Base-by-base conservation (phyloP, 345 rosid genomes). In the Gossypium turneri region DNA sequence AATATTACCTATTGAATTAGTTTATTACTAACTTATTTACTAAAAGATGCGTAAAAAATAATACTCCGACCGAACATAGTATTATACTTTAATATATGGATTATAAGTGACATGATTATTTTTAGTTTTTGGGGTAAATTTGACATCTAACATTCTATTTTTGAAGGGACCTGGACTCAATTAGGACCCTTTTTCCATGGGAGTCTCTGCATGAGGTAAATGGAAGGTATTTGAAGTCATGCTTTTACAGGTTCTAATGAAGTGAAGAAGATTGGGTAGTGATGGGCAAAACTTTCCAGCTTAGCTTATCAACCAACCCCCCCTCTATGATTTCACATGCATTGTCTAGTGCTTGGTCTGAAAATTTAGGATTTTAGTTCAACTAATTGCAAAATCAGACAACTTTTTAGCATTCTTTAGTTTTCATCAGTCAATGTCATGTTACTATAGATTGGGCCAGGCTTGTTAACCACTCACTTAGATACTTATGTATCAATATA, bases 231-330 rank as follows among this genome's bases (percentile, higher is more conserved):
- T 48, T 48, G 1, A 3, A 12, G 12, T 48, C 52, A 48, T 48
- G 52, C 5, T 34, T 34, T 34, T 34, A 34, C 41, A 4, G 41
- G 41, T 34, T 34, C 1, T 34, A 53, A 56, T 41, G 24, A n/a
- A 63, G 12, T 38, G 58, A 41, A 63, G 52, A 63, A 64, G 12
- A 19, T 2, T 44, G 43, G 47, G 16, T 3, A 53, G 29, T 72
- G 25, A 72, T 24, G 10, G 73, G 6, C 16, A 58, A 29, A 38
- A 50, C 81, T 78, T 73, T 38, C 69, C 77, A 58, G 60, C 77
- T 52, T 73, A 64, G 7, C 65, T 38, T 44, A 29, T 50, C 24
- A 48, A 69, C 12, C 48, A 52, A 63, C 56, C 47, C 12, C 25
- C 7, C 7, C 1, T 5, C 38, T 48, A 55, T 12, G 44, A 50